Evolutionary conservation across 1,284 basidiomycete genomes (phyloP), one percentile per base, ranked within the genome.

Genomic region (Neolentinus lepideus): DNA sequence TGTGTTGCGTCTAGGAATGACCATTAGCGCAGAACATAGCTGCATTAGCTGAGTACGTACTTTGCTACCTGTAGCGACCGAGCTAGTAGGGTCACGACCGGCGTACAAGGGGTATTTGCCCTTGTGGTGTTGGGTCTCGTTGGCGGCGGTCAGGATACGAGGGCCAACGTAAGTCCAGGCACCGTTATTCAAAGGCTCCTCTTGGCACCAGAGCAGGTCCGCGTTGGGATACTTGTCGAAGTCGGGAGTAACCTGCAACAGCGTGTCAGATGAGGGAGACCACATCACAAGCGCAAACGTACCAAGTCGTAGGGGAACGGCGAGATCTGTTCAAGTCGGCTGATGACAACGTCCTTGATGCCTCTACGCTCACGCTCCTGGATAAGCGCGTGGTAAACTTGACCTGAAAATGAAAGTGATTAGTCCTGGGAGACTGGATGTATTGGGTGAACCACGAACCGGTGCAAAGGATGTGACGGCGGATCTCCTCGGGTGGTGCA

Each of bases 171-270:
- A 96, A 38, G 87, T 89, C 93, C 92, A 95, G 31, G 92, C 88
- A 62, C 93, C 93, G 64, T 92, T 92, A 78, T 98, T 98, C 59
- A 97, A 71, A 4, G 94, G 94, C 71, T 96, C 90, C 70, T 92
- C 88, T 78, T 98, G 95, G 65, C 88, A 92, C 92, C 93, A 98
- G 54, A 93, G 75, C 46, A 97, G 70, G 62, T 91, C 88, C 26
- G 94, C 92, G 69, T 99, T 97, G 60, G 94, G 92, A 77, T 98
- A 99, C 73, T 86, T 87, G 78, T 99, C 96, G 36, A 98, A 79
- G 69, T 95, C 90, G 25, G 91, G 86, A 24, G 88, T 92, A 61
- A 93, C 65, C 89, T 90, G 60, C 9, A 2, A 46, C 52, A 52
- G 56, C 51, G 12, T n/a, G n/a, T 56, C 38, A 59, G 33, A 61